Base-by-base conservation (phyloP, 768 basidiomycete genomes). In the Epithele typhae region DNA sequence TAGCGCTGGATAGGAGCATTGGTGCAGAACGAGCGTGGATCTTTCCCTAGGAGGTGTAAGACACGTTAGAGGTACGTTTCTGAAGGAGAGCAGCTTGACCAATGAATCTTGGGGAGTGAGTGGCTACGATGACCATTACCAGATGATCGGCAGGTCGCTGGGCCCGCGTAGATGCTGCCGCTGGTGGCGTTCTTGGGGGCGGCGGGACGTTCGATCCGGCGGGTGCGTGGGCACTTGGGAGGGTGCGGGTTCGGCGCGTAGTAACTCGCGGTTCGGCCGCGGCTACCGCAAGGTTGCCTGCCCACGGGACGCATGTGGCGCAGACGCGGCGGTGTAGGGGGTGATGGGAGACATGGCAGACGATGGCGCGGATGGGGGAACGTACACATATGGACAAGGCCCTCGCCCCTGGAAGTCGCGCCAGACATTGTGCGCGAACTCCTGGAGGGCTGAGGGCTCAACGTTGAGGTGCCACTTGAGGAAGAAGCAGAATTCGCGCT, bases 391-490 rank as follows among this genome's bases (percentile, higher is more conserved):
- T n/a, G 85, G 85, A 45, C 83, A 88, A 0, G 78, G 74, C 0
- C 78, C 76, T 1, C 64, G 57, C 4, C 76, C 71, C 25, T 67
- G 64, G 51, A 87, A 89, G 45, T 90, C 87, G 9, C 70, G 69
- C 25, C 71, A 70, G 0, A 87, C 77, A 58, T 76, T 76, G 0
- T 59, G 58, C 56, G 87, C 82, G 58, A 89, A 89, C 32, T 76
- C 79, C 3, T 58, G 52, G 0, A 90, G 67, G 0, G 81, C 80
- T 0, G 70, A 59, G 0, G 81, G 77, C 42, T 88, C 86, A 41
- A 89, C 83, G 35, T 82, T 87, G 6, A 90, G 71, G 59, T 89
- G 85, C 93, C 92, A 97, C 62, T 95, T 92, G 36, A 99, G 71
- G 60, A 97, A 98, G 14, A 79, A 76, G 53, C 84, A 92, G 84